These are phyloP conservation scores for Liriodendron chinense DNA, from an alignment of 164 flowering plant species.

Conservation along the genomic window DNA sequence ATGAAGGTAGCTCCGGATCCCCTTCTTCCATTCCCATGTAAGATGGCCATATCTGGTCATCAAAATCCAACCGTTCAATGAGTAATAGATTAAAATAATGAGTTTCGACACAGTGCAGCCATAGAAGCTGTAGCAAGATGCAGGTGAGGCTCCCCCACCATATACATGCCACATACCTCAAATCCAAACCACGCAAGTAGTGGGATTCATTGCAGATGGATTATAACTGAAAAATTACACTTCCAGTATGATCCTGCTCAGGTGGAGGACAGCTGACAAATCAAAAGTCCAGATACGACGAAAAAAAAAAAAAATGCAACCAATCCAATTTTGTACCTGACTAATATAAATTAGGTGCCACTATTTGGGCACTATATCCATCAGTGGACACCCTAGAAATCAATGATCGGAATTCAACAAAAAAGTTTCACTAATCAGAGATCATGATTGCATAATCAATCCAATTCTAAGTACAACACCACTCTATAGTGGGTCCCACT, in stretches of 20 bases:
- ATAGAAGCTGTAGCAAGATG: neutral
- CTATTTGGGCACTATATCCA: neutral
- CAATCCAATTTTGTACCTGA: neutral
- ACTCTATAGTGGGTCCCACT: neutral
- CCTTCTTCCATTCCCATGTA: constrained; percentile 97
- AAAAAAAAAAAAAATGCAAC: neutral
- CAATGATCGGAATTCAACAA: no score
- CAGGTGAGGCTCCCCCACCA: neutral
- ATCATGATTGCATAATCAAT: neutral
- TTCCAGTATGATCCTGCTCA: no score
- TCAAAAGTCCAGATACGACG: no score
- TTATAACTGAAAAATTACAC: no score
- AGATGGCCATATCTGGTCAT: constrained; percentile 75
- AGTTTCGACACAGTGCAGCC: no score
- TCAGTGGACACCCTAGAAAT: no score
- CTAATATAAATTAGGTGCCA: no score
- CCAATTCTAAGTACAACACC: neutral
- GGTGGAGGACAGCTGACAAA: no score
- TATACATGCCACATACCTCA: neutral
- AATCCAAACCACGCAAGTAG: neutral
- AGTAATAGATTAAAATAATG: neutral
- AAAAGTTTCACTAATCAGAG: no score
- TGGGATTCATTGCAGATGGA: neutral
- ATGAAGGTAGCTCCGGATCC: constrained; percentile 88
- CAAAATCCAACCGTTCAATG: neutral